These are phyloP conservation scores for Marasmius tenuissimus DNA, from an alignment of 1,284 basidiomycete genomes.

Conservation along the genomic window DNA sequence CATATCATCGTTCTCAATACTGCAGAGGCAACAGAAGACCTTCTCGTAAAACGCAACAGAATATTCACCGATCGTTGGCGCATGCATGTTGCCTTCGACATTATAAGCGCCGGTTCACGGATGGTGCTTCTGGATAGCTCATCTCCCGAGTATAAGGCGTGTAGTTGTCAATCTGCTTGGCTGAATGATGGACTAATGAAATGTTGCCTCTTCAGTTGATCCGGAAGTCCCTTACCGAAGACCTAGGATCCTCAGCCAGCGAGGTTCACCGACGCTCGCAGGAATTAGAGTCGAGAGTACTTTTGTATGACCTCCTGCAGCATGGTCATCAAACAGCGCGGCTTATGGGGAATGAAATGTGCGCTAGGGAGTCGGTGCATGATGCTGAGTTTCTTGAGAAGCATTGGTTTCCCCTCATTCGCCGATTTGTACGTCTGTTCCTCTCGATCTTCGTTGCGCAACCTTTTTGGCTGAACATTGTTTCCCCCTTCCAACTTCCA, in stretches of 20 bases:
- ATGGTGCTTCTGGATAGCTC: slow-evolving; percentile 27
- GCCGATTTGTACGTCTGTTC: slow-evolving; percentile 26
- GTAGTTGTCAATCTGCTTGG: not conserved
- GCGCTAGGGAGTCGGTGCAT: slow-evolving; percentile 5
- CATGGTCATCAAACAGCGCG: slow-evolving; percentile 15
- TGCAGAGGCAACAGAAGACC: slow-evolving; percentile 28
- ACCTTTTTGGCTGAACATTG: not conserved
- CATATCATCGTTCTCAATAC: slow-evolving; percentile 33
- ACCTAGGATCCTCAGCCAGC: not conserved
- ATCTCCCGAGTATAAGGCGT: too few species aligned
- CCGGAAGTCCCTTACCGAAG: not conserved
- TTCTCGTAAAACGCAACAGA: slow-evolving; percentile 29
- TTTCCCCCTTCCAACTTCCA: slow-evolving; percentile 1
- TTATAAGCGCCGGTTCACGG: slow-evolving; percentile 28
- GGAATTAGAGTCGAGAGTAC: slow-evolving; percentile 18
- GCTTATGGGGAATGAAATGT: not conserved
- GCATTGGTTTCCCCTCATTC: slow-evolving; percentile 28
- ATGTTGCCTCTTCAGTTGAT: not conserved
- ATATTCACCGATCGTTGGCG: slow-evolving; percentile 25
- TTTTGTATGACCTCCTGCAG: slow-evolving; percentile 17
- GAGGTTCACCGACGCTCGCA: not conserved
- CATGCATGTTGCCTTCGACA: slow-evolving; percentile 28
- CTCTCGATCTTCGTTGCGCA: too few species aligned
- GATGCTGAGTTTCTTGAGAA: slow-evolving; percentile 23
- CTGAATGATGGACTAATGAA: not conserved